Base-by-base conservation (phyloP, 2,329 filamentous ascomycete genomes). In the Cladosporium sp. region DNA sequence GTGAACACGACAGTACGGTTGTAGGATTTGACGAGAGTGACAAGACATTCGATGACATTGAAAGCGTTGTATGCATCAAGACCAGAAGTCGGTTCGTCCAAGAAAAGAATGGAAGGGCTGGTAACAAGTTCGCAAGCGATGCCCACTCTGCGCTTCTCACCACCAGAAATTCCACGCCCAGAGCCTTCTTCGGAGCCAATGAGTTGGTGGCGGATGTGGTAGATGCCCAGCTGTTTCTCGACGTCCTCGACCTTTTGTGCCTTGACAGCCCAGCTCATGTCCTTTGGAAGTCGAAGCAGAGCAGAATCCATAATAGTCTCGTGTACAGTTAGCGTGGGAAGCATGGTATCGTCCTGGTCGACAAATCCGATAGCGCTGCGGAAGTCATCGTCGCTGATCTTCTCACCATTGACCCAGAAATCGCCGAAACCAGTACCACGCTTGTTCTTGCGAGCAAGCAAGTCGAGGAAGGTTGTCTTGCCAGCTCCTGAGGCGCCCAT, bases 41-140 rank as follows among this genome's bases (percentile, higher is more conserved):
- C 94, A 11, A 99, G 85, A 74, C 93, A 98, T 77, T 99, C 95
- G 30, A 99, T 88, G 47, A 99, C 95, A 70, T 99, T 99, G 83
- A 95, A 99, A 6, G 96, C 96, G 76, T 99, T 99, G 83, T 89
- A 99, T 0, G 95, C 92, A 78, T 99, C 95, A 26, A 98, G 84
- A 64, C 95, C 95, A 75, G 94, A 98, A 0, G 95, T 99, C 1
- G 95, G 95, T 75, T 99, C 95, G 75, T 99, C 95, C 65, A 99
- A 84, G 82, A 99, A 98, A 24, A 99, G 86, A 69, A 99, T 97
- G 67, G 93, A 97, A 3, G 95, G 95, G 74, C 93, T 97, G 5
- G 95, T 99, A 67, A 99, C 95, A 64, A 99, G 86, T 77, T 99
- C 95, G 78, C 96, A 99, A 58, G 96, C 95, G 74, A 99, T 99